Percentiles rank a stretch among this genome's conserved stretches.
Evolutionary conservation across 169 alveolate genomes (phyloP).

Genomic region (Cryptosporidium felis): DNA sequence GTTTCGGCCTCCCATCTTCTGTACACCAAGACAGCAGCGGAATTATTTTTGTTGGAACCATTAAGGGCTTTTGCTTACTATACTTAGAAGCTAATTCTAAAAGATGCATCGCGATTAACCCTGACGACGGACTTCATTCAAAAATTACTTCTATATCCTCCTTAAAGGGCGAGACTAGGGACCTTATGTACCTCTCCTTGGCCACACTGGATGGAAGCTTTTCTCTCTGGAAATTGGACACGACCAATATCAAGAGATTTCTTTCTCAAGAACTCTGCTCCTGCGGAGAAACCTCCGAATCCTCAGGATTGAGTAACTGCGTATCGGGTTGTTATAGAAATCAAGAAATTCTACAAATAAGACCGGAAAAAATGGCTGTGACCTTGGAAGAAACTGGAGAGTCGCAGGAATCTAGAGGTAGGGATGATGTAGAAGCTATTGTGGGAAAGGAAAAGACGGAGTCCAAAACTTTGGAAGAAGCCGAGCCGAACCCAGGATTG

Average conservation of each 20-base stretch:
- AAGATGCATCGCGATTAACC: not conserved
- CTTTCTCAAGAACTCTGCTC: not conserved
- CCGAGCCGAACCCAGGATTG: not conserved
- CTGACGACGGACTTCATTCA: not conserved
- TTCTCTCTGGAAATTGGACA: conserved; percentile 17
- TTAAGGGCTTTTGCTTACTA: conserved; percentile 1
- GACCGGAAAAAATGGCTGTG: no score
- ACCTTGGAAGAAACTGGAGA: not conserved
- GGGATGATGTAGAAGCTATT: not conserved
- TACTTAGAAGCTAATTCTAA: not conserved
- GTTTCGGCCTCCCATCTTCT: conserved; percentile 43
- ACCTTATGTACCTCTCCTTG: conserved; percentile 2
- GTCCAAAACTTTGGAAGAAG: not conserved
- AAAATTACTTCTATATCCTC: conserved; percentile 41
- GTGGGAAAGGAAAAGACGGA: not conserved
- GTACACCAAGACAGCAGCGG: conserved; percentile 35
- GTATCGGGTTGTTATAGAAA: no score
- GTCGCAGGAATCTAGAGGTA: no score
- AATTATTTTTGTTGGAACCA: conserved; percentile 40
- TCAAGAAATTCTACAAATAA: no score
- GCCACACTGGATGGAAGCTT: conserved; percentile 25
- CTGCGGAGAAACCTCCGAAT: not conserved
- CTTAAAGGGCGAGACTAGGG: not conserved
- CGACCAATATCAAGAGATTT: not conserved
- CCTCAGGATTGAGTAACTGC: no score